Evolutionary conservation across 2,329 filamentous ascomycete species (phyloP).

Genomic region (Penicillium brasilianum): DNA sequence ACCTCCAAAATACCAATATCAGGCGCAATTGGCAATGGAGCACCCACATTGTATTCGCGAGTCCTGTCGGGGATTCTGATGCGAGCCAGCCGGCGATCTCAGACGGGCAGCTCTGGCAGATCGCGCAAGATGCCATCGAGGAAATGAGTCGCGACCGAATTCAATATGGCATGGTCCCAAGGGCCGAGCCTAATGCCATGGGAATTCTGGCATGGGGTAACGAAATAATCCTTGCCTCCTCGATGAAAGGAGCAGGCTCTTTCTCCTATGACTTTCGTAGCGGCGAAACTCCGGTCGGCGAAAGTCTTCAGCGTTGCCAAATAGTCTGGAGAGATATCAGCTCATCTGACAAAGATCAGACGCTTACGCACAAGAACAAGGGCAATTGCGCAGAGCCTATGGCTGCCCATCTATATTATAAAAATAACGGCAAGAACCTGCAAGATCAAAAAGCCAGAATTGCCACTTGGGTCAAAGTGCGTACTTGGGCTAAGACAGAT

Average conservation of each 20-base stretch:
- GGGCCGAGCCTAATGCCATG: not conserved
- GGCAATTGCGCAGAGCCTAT: not conserved
- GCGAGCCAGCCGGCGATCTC: too few relatives aligned
- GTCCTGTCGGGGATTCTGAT: not conserved
- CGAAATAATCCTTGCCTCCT: not conserved
- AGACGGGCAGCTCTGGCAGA: not conserved
- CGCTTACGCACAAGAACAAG: not conserved
- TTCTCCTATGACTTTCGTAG: not conserved
- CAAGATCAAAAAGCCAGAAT: not conserved
- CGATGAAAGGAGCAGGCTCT: not conserved
- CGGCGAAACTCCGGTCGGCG: not conserved
- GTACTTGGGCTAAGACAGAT: not conserved
- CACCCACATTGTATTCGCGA: not conserved
- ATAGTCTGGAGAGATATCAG: not conserved
- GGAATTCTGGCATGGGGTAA: not conserved
- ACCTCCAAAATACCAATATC: too few relatives aligned
- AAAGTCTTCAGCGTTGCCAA: not conserved
- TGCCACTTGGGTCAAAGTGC: not conserved
- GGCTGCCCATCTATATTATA: not conserved
- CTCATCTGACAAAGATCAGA: not conserved
- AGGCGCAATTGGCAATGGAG: not conserved
- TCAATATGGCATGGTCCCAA: not conserved
- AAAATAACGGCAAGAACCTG: not conserved
- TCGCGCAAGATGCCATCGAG: not conserved
- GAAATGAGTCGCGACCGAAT: not conserved